Evolutionary conservation across 805 yeast species (phyloP), one percentile per base, ranked within the genome.

Genomic region (Candida tibetensis): DNA sequence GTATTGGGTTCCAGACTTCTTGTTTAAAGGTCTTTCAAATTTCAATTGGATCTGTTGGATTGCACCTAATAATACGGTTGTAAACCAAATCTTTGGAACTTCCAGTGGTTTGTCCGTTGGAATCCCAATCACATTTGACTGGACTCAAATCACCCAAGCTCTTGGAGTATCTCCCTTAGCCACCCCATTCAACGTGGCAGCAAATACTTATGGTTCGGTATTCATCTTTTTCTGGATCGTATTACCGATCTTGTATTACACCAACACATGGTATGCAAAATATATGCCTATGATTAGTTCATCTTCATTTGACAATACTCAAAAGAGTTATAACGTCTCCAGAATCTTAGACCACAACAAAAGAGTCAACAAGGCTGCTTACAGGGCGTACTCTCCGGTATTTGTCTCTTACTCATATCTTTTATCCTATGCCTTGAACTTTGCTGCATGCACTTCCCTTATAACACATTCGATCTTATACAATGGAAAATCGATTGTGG

Each of bases 31-130:
- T 4, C 43, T 58, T 9, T 57, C 64, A 4, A 41, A 38, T 4
- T 59, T 59, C 41, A 58, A 57, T 37, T 59, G 63, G 62, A 50
- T 58, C 44, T 53, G 55, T 2, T 59, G 64, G 64, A 59, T 59
- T 22, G 41, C 48, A 2, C 63, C 62, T 5, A 41, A 48, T 15
- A 59, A 59, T 27, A 28, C 41, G 8, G 49, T 46, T 9, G 47
- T 61, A 26, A 54, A 54, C 17, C 52, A 45, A 8, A 44, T 61
- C 28, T 55, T 60, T 19, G 66, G 66, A 5, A 39, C 53, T 3
- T 30, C 36, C 5, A 31, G 41, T 13, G 66, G 66, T 2, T 49
- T 61, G 39, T 62, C 62, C 4, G 32, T 61, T 7, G 58, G 57
- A 23, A 60, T 62, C 12, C 49, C 57, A 21, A 44, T 57, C 18